Percentiles rank a stretch among this genome's conserved stretches.
Conservation (phyloP, 352 stramenopile genomes). For the Thalassiosira exigua region DNA sequence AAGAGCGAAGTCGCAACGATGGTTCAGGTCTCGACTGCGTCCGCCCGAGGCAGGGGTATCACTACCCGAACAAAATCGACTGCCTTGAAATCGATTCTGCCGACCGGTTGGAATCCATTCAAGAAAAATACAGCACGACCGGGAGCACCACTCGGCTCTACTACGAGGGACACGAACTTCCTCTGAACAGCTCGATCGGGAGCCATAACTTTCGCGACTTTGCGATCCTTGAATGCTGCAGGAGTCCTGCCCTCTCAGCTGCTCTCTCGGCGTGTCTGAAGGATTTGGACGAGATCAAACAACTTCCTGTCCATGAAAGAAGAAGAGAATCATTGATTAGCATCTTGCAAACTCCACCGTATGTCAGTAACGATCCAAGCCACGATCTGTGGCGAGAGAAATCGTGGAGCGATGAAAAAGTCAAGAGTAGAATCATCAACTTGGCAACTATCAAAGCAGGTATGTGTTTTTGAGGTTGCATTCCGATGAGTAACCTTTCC, state of each 20-base stretch:
- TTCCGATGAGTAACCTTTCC: too few species aligned
- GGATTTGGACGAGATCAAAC: slow-evolving; percentile 58
- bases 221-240: slow-evolving; percentile 61
- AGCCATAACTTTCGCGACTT: slow-evolving; percentile 64
- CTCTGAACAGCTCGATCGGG: slow-evolving; percentile 60
- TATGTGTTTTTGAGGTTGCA: too few species aligned
- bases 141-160: slow-evolving; percentile 56
- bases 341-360: slow-evolving; percentile 40
- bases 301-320: slow-evolving; percentile 31
- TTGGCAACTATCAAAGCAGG: slow-evolving; percentile 62
- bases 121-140: slow-evolving; percentile 55
- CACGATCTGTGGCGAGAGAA: slow-evolving; percentile 46
- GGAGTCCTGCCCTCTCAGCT: slow-evolving; percentile 45
- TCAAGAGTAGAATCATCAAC: slow-evolving; percentile 59
- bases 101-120: slow-evolving; percentile 57
- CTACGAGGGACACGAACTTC: slow-evolving; percentile 45
- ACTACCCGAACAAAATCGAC: slow-evolving; percentile 56
- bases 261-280: slow-evolving; percentile 62
- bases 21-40: slow-evolving; percentile 57
- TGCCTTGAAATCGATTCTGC: slow-evolving; percentile 53
- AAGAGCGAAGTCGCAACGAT: slow-evolving; percentile 29
- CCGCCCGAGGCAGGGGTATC: slow-evolving; percentile 52
- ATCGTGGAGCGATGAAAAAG: slow-evolving; percentile 52
- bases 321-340: slow-evolving; percentile 37
- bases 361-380: slow-evolving; percentile 30